Base-by-base conservation (phyloP, 2,329 filamentous ascomycete species). In the Penicillium sp. region DNA sequence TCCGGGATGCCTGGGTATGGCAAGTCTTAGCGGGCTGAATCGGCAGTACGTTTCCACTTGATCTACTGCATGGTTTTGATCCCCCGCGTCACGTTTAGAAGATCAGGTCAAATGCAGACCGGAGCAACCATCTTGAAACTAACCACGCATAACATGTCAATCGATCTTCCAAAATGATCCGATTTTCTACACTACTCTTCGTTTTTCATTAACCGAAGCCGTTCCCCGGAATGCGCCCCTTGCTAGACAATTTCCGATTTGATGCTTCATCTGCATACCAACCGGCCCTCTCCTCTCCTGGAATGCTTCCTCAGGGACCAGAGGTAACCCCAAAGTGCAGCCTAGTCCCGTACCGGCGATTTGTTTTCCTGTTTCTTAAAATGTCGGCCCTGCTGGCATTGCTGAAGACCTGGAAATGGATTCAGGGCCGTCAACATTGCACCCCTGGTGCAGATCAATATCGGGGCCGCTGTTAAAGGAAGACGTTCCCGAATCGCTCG, bases 371-470 rank as follows among this genome's bases (percentile, higher is more conserved):
- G 42, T 23, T 27, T 35, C 46, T 44, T 49, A 55, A 57, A 45
- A 25, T 28, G 7, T 28, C 27, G 7, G 27, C 20, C 9, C 27
- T 41, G 33, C 45, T 54, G 29, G 40, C 53, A 55, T 50, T 32
- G 27, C 38, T 29, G 20, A 25, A 20, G 43, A 10, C 20, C 23
- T 46, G 44, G 44, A 43, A 31, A 37, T 40, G 29, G 15, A 42
- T 37, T 28, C 39, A 42, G 29, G n/a, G n/a, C 15, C 15, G 44
- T 28, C 25, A 57, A 45, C 55, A 57, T 47, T 54, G 44, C 41
- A 44, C 46, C 57, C 58, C 57, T 60, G 31, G 48, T 20, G 50
- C 27, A 52, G 55, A 60, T 61, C 55, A 6, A 46, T 23, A 9
- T 50, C 23, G 37, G 13, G 29, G 13, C 3, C 13, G n/a, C 52